Conservation (phyloP, 495 filamentous ascomycete species). For the Lineolata rhizophorae region DNA sequence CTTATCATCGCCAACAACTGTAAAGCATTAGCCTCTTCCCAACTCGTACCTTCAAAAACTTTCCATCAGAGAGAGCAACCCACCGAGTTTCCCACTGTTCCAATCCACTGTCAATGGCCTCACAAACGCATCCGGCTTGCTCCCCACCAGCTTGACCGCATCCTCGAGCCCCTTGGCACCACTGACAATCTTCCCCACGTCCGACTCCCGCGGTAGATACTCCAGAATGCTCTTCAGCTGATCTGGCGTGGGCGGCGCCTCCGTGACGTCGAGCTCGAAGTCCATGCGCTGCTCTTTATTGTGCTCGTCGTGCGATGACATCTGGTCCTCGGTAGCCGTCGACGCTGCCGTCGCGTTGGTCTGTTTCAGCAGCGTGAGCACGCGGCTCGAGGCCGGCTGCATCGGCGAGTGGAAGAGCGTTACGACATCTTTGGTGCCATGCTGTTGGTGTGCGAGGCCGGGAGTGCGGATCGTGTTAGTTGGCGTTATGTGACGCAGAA, state of each 20-base stretch:
- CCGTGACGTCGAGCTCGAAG: conserved; percentile 75
- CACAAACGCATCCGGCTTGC: conserved; percentile 33
- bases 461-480: no score
- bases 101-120: conserved; percentile 72
- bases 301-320: conserved; percentile 32
- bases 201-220: conserved; percentile 43
- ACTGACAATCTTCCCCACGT: conserved; percentile 36
- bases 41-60: not conserved
- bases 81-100: conserved; percentile 62
- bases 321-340: conserved; percentile 43
- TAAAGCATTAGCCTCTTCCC: conserved; percentile 5
- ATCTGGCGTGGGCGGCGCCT: conserved; percentile 55
- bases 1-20: conserved; percentile 47
- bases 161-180: conserved; percentile 50
- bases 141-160: conserved; percentile 49
- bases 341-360: conserved; percentile 35
- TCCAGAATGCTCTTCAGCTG: conserved; percentile 77
- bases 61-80: conserved; percentile 2
- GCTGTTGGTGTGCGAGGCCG: no score
- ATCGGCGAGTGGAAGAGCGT: conserved; percentile 82
- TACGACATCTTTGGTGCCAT: conserved; percentile 43
- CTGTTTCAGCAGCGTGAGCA: conserved; percentile 53
- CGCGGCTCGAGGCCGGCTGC: conserved; percentile 38
- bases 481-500: no score
- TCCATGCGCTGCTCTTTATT: conserved; percentile 32